Evolutionary conservation across 2,329 filamentous ascomycete species (phyloP), one percentile per base, ranked within the genome.

Genomic region (Boeremia exigua): DNA sequence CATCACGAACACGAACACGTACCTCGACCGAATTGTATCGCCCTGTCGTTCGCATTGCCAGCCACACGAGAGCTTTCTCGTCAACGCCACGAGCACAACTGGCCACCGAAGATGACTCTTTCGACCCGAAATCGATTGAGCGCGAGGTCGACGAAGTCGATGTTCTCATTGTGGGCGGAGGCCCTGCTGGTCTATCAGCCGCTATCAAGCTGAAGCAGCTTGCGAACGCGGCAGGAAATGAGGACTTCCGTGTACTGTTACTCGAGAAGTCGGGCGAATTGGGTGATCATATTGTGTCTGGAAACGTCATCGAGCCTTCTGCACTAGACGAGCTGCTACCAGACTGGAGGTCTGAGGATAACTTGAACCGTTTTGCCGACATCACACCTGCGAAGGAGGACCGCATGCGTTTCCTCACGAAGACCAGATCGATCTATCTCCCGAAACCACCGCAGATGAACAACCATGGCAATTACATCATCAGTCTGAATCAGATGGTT

Each of bases 391-490:
- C 92, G 4, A 89, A 86, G 60, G 81, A 80, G 45, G 95, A 99
- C 71, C 88, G 87, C 78, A 96, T 99, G 94, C 88, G 91, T 66
- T 97, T 97, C 78, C 83, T 99, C 58, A 98, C 94, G 42, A 90
- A 93, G 79, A 89, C 82, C 49, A 81, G 82, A 59, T 81, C 92
- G 0, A 86, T 96, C 54, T 91, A 92, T 6, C 81, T 98, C 48
- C 95, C 94, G 1, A 87, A 88, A 11, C 95, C 95, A 39, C 95
- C 95, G 29, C 95, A 98, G 80, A 99, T 99, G 95, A 87, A 93
- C 81, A 99, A 99, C 75, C 86, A 96, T 70, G 95, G 95, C 65
- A 99, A 99, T 79, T 98, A 96, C 77, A 99, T 99, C 65, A 87
- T 99, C 70, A 96, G 91, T 71, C 79, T 99, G 69, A 98, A 96